These are phyloP conservation scores for Lanmaoa pseudosensibilis DNA, from an alignment of 768 basidiomycete genomes.

Conservation along the genomic window DNA sequence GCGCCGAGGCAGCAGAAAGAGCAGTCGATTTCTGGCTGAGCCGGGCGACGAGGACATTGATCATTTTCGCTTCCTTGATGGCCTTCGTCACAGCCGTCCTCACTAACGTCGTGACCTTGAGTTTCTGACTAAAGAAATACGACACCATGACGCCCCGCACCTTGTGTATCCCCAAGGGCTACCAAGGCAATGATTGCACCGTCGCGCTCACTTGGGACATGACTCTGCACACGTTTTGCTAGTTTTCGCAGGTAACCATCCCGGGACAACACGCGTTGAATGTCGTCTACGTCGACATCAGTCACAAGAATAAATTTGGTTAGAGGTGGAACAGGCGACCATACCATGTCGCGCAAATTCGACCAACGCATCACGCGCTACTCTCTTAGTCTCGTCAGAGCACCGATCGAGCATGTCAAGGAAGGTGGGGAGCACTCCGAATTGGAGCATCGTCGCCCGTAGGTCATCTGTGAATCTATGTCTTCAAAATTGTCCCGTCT, in stretches of 20 bases:
- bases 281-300: conserved; percentile 10
- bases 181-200: conserved; percentile 21
- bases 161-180: conserved; percentile 12
- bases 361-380: conserved; percentile 12
- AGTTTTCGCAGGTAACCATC: conserved; percentile 12
- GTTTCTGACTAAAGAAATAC: background rate
- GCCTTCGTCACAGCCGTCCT: conserved; percentile 9
- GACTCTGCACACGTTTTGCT: conserved; percentile 15
- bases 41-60: conserved; percentile 17
- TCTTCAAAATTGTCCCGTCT: too few relatives aligned
- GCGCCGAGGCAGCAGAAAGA: conserved; percentile 19
- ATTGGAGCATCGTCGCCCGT: conserved; percentile 17
- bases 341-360: conserved; percentile 21
- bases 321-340: background rate
- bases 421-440: conserved; percentile 14
- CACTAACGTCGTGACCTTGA: background rate
- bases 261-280: conserved; percentile 1
- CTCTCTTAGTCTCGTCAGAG: conserved; percentile 21
- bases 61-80: conserved; percentile 15
- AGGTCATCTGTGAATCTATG: conserved; percentile 15
- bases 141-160: background rate
- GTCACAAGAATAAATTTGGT: background rate
- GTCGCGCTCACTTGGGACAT: conserved; percentile 7
- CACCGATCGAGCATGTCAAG: conserved; percentile 22
- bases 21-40: conserved; percentile 18